Evolutionary conservation across 192 early-diverging fungal genomes (phyloP).

Genomic region (Anaeromyces robustus): DNA sequence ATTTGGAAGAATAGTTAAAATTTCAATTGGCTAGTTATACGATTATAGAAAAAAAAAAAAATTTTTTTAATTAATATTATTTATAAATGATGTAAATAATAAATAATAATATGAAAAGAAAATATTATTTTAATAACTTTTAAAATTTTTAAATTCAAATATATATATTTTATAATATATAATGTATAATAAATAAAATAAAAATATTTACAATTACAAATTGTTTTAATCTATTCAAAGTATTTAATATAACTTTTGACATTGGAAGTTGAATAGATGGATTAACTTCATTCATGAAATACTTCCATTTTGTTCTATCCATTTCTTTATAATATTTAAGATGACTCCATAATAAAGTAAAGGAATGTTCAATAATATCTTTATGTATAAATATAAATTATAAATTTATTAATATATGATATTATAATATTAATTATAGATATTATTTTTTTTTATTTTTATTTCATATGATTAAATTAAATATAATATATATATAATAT

Average conservation of each 20-base stretch:
- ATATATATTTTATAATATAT: no score
- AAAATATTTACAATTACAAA: background rate
- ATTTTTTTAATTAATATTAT: no score
- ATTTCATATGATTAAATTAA: no score
- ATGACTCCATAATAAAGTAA: background rate
- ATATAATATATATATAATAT: no score
- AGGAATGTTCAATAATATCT: background rate
- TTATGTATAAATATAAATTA: background rate
- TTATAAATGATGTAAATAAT: no score
- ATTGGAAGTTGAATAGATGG: background rate
- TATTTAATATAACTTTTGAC: background rate
- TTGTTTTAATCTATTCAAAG: background rate
- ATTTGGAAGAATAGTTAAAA: background rate
- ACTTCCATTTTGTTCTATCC: background rate
- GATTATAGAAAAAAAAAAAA: no score
- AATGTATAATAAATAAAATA: no score
- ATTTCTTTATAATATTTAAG: background rate
- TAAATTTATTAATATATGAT: background rate
- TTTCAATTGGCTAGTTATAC: background rate
- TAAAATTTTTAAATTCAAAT: no score
- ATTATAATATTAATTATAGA: no score
- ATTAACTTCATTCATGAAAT: background rate
- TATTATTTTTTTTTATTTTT: no score
- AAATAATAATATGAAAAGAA: no score
- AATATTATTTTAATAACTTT: no score